Evolutionary conservation across 805 yeast species (phyloP).

Genomic region (Candida takata): DNA sequence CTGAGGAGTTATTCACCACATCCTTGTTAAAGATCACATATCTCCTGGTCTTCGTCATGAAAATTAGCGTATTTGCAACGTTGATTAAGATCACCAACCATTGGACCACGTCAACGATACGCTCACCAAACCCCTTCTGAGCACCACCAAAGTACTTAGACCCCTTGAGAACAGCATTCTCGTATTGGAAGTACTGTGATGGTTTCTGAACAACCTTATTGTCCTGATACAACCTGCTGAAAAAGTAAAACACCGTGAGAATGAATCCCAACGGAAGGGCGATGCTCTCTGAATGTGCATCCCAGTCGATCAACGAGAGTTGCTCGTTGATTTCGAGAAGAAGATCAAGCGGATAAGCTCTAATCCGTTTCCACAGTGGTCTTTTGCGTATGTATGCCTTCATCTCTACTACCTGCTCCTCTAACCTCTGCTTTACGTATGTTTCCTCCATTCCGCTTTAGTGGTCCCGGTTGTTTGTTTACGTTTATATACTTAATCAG

Average conservation of each 20-base stretch:
- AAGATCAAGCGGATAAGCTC: conserved; percentile 22
- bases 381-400: conserved; percentile 16
- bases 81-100: conserved; percentile 15
- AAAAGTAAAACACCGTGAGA: conserved; percentile 20
- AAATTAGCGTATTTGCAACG: conserved; percentile 14
- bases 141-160: conserved; percentile 16
- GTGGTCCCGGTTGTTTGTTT: too few relatives aligned
- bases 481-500: neutral
- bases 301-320: conserved; percentile 25
- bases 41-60: conserved; percentile 20
- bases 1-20: conserved; percentile 10
- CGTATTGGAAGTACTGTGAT: conserved; percentile 8
- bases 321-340: conserved; percentile 21
- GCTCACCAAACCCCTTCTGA: conserved; percentile 4
- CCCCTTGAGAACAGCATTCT: conserved; percentile 9
- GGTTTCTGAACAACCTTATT: conserved; percentile 5
- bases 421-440: too few relatives aligned
- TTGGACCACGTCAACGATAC: conserved; percentile 6
- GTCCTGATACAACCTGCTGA: conserved; percentile 21
- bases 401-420: too few relatives aligned
- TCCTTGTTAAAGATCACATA: conserved; percentile 22
- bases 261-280: conserved; percentile 21
- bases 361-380: conserved; percentile 13
- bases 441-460: too few relatives aligned
- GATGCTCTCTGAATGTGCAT: conserved; percentile 17